Conservation (phyloP, 1,139 yeast genomes). For the Wickerhamomyces sp. region DNA sequence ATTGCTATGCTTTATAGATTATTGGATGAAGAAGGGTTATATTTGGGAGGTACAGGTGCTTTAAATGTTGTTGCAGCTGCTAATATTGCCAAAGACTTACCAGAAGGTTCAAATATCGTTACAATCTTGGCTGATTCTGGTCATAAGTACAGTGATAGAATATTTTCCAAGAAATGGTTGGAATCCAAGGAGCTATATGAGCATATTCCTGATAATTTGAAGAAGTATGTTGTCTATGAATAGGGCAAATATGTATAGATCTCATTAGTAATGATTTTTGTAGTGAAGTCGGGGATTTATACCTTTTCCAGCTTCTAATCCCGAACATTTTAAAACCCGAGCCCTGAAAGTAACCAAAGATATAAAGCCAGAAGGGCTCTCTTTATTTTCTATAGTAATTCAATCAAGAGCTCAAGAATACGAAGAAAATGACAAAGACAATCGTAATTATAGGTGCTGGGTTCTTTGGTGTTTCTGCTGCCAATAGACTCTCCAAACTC, state of each 20-base stretch:
- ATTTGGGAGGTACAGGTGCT: slow-evolving; percentile 85
- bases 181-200: slow-evolving; percentile 61
- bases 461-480: slow-evolving; percentile 11
- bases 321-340: too few relatives aligned
- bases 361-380: too few relatives aligned
- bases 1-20: slow-evolving; percentile 79
- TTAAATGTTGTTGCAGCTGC: slow-evolving; percentile 80
- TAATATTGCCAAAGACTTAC: slow-evolving; percentile 66
- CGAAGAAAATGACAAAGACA: slow-evolving; percentile 1
- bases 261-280: too few relatives aligned
- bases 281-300: too few relatives aligned
- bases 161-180: slow-evolving; percentile 76
- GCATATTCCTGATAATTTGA: slow-evolving; percentile 64
- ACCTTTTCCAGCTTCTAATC: too few relatives aligned
- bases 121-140: slow-evolving; percentile 86
- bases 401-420: too few relatives aligned
- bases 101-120: slow-evolving; percentile 77
- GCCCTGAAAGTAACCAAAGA: too few relatives aligned
- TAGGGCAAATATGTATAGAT: neutral
- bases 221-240: slow-evolving; percentile 50
- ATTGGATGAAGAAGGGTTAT: slow-evolving; percentile 85
- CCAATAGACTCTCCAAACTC: slow-evolving; percentile 9
- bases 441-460: slow-evolving; percentile 17
- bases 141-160: slow-evolving; percentile 77
- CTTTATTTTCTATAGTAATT: too few relatives aligned